These are phyloP conservation scores for Salix arbutifolia DNA, from an alignment of 345 rosid genomes.

Conservation along the genomic window DNA sequence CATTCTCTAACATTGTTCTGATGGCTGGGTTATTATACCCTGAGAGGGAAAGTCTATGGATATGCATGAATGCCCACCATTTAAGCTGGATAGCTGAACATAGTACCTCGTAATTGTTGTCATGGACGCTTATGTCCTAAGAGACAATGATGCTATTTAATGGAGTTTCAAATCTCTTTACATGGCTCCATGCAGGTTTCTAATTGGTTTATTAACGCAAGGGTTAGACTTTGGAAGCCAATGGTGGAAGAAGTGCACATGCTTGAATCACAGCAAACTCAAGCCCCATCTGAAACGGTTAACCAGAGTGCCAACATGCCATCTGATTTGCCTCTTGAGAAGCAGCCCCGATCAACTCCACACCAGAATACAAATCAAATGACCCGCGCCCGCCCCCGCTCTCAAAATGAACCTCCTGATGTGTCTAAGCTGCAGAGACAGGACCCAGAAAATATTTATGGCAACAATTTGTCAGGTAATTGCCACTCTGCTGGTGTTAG, in stretches of 20 bases:
- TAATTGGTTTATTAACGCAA: constrained; percentile 33
- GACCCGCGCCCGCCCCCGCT: neutral
- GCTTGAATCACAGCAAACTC: constrained; percentile 21
- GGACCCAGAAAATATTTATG: neutral
- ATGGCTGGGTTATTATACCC: neutral
- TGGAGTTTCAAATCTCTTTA: neutral
- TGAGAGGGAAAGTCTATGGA: neutral
- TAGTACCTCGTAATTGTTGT: neutral
- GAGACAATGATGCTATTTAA: neutral
- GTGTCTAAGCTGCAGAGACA: neutral
- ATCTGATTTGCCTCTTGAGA: neutral
- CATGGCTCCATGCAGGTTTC: constrained; percentile 18
- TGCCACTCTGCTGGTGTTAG: neutral
- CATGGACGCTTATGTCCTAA: neutral
- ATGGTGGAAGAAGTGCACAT: constrained; percentile 34
- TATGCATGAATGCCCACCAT: neutral
- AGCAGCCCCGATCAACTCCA: neutral
- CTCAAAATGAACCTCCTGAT: constrained; percentile 3
- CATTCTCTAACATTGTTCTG: neutral
- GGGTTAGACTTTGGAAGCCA: constrained; percentile 34
- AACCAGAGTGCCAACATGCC: neutral
- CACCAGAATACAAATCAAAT: constrained; percentile 20
- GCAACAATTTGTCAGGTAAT: neutral
- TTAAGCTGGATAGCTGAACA: neutral
- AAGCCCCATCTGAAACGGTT: neutral